A percentile compares a stretch with the other conserved stretches of the same genome.
Evolutionary conservation across 192 early-diverging fungal species (phyloP).

Genomic region (Lobosporangium transversale): DNA sequence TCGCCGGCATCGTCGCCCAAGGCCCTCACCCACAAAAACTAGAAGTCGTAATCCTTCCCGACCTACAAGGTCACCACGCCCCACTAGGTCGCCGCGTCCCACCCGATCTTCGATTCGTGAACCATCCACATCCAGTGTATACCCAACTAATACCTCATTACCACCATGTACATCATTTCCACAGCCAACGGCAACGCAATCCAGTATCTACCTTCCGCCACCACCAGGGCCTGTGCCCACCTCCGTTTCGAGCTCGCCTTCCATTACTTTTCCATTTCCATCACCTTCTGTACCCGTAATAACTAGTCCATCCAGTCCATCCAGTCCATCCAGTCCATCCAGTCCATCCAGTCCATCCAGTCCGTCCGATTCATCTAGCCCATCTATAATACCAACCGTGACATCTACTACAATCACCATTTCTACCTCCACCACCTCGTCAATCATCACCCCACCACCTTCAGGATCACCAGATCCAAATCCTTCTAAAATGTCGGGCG

Average conservation of each 20-base stretch:
- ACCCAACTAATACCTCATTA: no score
- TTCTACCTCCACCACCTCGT: neutral
- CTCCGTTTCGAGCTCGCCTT: neutral
- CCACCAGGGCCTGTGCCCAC: neutral
- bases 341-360: no score
- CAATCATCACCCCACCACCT: neutral
- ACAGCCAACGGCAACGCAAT: neutral
- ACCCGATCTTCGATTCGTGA: no score
- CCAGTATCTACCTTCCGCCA: neutral
- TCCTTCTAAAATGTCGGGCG: slow-evolving; percentile 9
- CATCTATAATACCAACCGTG: neutral
- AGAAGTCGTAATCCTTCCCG: neutral
- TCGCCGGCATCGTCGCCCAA: neutral
- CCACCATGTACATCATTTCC: no score
- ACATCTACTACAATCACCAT: neutral
- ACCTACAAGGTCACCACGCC: no score
- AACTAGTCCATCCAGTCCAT: no score
- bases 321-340: no score
- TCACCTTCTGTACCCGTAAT: no score
- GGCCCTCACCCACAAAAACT: neutral
- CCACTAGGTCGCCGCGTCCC: no score
- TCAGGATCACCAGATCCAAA: neutral
- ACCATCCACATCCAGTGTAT: no score
- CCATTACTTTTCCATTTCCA: neutral
- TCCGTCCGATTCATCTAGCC: neutral